Base-by-base conservation (phyloP, 164 flowering plant species). In the Dillenia suffruticosa region DNA sequence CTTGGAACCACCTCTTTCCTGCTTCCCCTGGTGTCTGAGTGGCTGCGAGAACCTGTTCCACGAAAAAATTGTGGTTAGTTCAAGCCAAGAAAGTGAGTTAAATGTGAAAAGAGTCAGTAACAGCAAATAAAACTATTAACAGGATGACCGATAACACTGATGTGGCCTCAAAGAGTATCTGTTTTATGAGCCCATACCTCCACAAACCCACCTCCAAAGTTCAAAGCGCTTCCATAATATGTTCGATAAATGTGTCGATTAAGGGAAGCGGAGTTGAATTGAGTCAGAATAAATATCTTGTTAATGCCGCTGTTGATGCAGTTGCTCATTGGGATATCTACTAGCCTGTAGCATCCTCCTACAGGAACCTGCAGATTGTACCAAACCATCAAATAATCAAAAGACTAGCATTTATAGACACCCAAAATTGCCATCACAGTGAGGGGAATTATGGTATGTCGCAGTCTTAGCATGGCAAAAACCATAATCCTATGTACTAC, bases 291-390 rank as follows among this genome's bases (percentile, higher is more conserved):
- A 72, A 70, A 94, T 9, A 94, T 84, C 77, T 90, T 94, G 85
- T 90, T 83, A 53, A 94, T 83, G 48, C 90, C 88, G 69, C 97
- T 89, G 78, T 91, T 94, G 59, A 94, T 87, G 75, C 97, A 89
- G 75, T 94, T 94, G 79, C 97, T 94, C 97, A 90, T 90, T 10
- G 97, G 98, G 32, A 94, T 89, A 66, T 94, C 98, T 61, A 94
- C 89, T 26, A 94, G 93, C 78, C 87, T 80, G 61, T 91, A 91
- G 75, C 95, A 89, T 40, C 98, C 98, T 45, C 95, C 97, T 56
- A 94, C 84, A 10, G 98, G 97, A 49, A 94, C 97, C 97, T 94
- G 69, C 55, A 74, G 46, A 59, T 50, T 49, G 17, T 1, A 59
- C 9, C 13, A 55, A 50, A 53, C 14, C 46, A 57, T 13, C 51